Percentiles rank a stretch among this genome's conserved stretches.
Evolutionary conservation across 1,284 basidiomycete species (phyloP).

Genomic region (Ustilago vetiveriae): DNA sequence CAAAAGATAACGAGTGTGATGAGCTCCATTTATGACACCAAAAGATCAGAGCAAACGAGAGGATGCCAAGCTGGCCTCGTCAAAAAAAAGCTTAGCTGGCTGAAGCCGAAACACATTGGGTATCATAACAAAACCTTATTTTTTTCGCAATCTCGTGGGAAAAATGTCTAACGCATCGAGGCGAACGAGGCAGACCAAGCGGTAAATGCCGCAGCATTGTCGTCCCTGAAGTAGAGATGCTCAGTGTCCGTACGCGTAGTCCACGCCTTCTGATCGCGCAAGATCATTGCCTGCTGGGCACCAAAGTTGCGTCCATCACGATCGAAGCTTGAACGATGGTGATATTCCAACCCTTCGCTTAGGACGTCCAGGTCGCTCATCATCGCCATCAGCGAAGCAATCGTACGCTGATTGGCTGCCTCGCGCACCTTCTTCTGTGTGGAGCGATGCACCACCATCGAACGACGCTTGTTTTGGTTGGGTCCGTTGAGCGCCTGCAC

Average conservation of each 20-base stretch:
- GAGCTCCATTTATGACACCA: too few species aligned
- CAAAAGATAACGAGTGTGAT: too few species aligned
- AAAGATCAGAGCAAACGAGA: too few species aligned
- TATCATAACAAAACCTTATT: slow-evolving; percentile 6
- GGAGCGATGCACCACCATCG: slow-evolving; percentile 31
- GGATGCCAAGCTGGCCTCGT: too few species aligned
- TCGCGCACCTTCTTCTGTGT: slow-evolving; percentile 49
- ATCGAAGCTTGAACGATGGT: slow-evolving; percentile 52
- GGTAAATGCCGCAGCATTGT: slow-evolving; percentile 57
- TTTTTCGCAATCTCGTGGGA: too few species aligned
- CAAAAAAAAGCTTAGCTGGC: background rate
- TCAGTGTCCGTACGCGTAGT: slow-evolving; percentile 57
- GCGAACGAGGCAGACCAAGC: slow-evolving; percentile 49
- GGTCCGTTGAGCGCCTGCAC: slow-evolving; percentile 50
- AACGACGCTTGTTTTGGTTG: slow-evolving; percentile 25
- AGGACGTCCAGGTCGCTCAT: slow-evolving; percentile 58
- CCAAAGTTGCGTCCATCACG: slow-evolving; percentile 58
- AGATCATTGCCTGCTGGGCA: slow-evolving; percentile 62
- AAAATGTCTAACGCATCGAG: too few species aligned
- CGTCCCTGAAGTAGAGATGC: slow-evolving; percentile 49
- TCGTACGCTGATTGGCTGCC: slow-evolving; percentile 46
- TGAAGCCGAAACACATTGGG: background rate
- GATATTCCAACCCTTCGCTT: slow-evolving; percentile 54
- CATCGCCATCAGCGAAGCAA: slow-evolving; percentile 58
- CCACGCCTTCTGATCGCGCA: slow-evolving; percentile 63